Evolutionary conservation across 371 early-diverging fungal genomes (phyloP).

Genomic region (Mortierella sp.): DNA sequence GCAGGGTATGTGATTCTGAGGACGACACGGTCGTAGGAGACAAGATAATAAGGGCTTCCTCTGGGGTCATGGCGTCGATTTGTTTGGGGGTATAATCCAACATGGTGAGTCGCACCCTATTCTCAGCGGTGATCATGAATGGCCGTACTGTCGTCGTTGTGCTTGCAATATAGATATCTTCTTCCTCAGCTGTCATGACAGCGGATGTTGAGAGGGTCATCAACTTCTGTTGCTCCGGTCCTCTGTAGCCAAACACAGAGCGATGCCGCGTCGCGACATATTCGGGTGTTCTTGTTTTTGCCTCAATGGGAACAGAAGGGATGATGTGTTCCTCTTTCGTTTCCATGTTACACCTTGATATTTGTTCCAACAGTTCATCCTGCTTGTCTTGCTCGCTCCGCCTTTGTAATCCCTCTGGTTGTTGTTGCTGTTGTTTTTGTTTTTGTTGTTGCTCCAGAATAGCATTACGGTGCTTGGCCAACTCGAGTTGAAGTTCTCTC

Average conservation of each 20-base stretch:
- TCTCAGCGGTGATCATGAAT: slow-evolving; percentile 28
- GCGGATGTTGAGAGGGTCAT: slow-evolving; percentile 8
- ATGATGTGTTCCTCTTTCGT: not conserved
- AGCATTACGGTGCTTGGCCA: slow-evolving; percentile 38
- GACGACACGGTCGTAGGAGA: not conserved
- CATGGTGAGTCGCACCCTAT: slow-evolving; percentile 34
- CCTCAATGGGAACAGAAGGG: not conserved
- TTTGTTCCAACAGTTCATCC: slow-evolving; percentile 5
- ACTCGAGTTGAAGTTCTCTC: slow-evolving; percentile 30
- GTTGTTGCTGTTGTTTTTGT: slow-evolving; percentile 3
- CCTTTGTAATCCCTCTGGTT: not conserved
- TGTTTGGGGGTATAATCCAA: slow-evolving; percentile 41
- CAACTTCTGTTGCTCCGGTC: slow-evolving; percentile 23
- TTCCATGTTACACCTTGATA: not conserved
- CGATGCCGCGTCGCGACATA: slow-evolving; percentile 27
- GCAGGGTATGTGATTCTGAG: not conserved
- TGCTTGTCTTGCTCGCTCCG: slow-evolving; percentile 10
- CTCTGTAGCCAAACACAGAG: slow-evolving; percentile 45
- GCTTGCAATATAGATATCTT: not conserved
- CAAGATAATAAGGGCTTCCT: slow-evolving; percentile 56
- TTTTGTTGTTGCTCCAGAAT: slow-evolving; percentile 29
- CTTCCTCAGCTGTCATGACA: no score
- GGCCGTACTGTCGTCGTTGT: not conserved
- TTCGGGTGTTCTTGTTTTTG: not conserved
- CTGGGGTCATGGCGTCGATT: slow-evolving; percentile 66